Evolutionary conservation across 2,329 filamentous ascomycete genomes (phyloP).

Genomic region (Coniochaeta ligniaria): DNA sequence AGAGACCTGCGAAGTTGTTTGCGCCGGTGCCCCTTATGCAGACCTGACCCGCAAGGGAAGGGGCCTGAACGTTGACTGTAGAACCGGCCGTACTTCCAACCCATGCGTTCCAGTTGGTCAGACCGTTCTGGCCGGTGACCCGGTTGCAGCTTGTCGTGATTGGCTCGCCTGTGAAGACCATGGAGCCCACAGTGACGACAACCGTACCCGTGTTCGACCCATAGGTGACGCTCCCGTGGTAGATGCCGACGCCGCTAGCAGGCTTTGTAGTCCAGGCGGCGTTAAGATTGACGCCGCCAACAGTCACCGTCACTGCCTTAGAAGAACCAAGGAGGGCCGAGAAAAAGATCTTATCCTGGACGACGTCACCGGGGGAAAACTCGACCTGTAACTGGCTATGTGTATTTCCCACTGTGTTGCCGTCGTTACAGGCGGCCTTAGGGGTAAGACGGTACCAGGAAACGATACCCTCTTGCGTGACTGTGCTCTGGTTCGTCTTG

Average conservation of each 20-base stretch:
- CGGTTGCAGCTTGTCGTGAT: neutral
- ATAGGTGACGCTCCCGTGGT: neutral
- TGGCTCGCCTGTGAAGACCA: too few relatives aligned
- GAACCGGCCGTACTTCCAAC: too few relatives aligned
- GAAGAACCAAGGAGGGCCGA: constrained; percentile 24
- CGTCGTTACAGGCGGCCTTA: constrained; percentile 13
- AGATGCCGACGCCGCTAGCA: constrained; percentile 8
- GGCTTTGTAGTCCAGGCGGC: too few relatives aligned
- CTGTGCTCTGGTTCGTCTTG: constrained; percentile 17
- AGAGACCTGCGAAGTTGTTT: constrained; percentile 14
- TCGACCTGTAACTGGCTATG: constrained; percentile 16
- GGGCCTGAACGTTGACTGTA: neutral
- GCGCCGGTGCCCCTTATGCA: constrained; percentile 16
- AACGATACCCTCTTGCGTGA: constrained; percentile 18
- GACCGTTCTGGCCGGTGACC: constrained; percentile 12
- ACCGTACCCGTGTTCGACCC: neutral
- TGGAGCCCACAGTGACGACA: constrained; percentile 15
- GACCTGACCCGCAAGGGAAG: neutral
- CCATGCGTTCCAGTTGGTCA: constrained; percentile 29
- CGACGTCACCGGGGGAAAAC: constrained; percentile 9
- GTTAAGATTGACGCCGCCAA: constrained; percentile 21
- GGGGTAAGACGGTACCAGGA: too few relatives aligned
- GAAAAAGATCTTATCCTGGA: constrained; percentile 19
- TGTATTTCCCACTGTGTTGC: constrained; percentile 20
- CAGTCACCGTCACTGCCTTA: constrained; percentile 20